These are phyloP conservation scores for Omphalea diandra DNA, from an alignment of 441 rosid species.

Conservation along the genomic window DNA sequence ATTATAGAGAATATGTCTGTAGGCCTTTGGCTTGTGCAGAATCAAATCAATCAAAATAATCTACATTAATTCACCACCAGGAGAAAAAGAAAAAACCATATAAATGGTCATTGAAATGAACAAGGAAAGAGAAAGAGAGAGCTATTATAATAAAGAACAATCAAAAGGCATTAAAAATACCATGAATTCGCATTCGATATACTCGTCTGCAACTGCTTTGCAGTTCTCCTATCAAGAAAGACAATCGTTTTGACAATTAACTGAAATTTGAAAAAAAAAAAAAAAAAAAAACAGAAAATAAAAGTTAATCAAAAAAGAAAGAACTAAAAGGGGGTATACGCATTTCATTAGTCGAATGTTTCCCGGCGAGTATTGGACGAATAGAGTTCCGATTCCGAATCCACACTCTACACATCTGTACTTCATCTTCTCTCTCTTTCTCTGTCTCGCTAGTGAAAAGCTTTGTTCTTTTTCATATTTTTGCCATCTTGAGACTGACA, in stretches of 20 bases:
- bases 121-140: not conserved
- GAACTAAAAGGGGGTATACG: slow-evolving; percentile 29
- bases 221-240: slow-evolving; percentile 49
- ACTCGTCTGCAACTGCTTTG: slow-evolving; percentile 71
- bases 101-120: slow-evolving; percentile 2
- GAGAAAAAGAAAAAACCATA: not conserved
- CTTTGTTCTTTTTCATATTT: not conserved
- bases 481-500: no score
- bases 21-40: slow-evolving; percentile 73
- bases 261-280: not conserved
- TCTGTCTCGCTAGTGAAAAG: no score
- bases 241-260: not conserved
- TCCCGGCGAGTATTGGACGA: slow-evolving; percentile 74
- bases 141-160: not conserved
- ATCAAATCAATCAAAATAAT: slow-evolving; percentile 81
- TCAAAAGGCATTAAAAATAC: slow-evolving; percentile 33
- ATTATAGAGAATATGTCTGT: slow-evolving; percentile 73
- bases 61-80: slow-evolving; percentile 31
- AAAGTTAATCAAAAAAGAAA: not conserved
- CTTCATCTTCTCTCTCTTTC: slow-evolving; percentile 40
- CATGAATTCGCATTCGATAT: slow-evolving; percentile 84
- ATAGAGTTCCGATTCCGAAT: slow-evolving; percentile 49
- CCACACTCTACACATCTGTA: slow-evolving; percentile 68
- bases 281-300: not conserved
- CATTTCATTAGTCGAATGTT: slow-evolving; percentile 90